Evolutionary conservation across 768 basidiomycete species (phyloP).

Genomic region (Paxillus involutus): DNA sequence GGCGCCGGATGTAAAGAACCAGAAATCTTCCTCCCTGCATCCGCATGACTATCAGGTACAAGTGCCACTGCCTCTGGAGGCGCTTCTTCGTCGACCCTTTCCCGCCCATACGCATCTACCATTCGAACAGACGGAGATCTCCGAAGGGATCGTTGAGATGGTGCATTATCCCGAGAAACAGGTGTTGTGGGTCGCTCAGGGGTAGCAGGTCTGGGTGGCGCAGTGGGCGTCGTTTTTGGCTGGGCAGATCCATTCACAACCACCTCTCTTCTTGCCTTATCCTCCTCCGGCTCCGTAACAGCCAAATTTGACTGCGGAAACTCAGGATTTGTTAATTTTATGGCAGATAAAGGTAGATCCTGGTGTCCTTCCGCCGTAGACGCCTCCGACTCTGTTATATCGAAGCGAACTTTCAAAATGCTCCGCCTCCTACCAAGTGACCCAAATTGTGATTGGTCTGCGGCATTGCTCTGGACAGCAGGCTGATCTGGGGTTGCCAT

Average conservation of each 20-base stretch:
- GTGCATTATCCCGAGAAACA: slow-evolving; percentile 20
- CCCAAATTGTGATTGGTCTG: slow-evolving; percentile 31
- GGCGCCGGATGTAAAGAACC: slow-evolving; percentile 9
- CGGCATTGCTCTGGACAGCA: slow-evolving; percentile 10
- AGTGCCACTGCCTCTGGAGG: not conserved
- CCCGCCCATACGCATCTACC: slow-evolving; percentile 71
- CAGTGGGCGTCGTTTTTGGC: not conserved
- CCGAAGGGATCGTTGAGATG: slow-evolving; percentile 36
- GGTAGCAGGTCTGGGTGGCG: slow-evolving; percentile 15
- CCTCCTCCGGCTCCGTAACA: slow-evolving; percentile 1
- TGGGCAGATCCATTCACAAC: slow-evolving; percentile 4
- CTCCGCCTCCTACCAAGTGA: slow-evolving; percentile 48
- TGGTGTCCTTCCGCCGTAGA: slow-evolving; percentile 29
- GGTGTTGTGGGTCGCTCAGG: slow-evolving; percentile 26
- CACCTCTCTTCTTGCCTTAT: slow-evolving; percentile 4
- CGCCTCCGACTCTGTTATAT: slow-evolving; percentile 40
- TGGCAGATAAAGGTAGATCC: slow-evolving; percentile 27
- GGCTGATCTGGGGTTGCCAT: slow-evolving; percentile 50
- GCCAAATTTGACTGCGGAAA: slow-evolving; percentile 7
- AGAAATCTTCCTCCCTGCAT: slow-evolving; percentile 15
- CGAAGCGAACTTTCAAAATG: slow-evolving; percentile 72
- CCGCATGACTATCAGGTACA: slow-evolving; percentile 13
- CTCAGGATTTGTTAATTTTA: slow-evolving; percentile 23
- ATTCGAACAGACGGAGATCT: slow-evolving; percentile 57
- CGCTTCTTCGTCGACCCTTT: slow-evolving; percentile 28